Evolutionary conservation across 495 filamentous ascomycete species (phyloP).

Genomic region (Corynascus novoguineensis): DNA sequence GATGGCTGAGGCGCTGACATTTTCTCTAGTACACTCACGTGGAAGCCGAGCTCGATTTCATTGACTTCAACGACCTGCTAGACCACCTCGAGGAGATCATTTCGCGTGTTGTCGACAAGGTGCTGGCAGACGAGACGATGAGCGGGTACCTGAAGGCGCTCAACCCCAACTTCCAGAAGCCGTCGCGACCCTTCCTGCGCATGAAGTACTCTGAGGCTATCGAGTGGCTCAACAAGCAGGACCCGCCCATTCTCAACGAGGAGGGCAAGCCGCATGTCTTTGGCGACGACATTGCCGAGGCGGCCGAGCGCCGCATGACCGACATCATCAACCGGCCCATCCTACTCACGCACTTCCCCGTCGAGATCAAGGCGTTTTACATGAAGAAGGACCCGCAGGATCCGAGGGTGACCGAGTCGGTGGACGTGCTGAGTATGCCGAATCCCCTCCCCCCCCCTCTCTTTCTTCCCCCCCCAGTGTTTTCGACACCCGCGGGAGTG

Average conservation of each 20-base stretch:
- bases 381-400: slow-evolving; percentile 90
- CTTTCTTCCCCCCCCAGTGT: too few relatives aligned
- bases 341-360: slow-evolving; percentile 95
- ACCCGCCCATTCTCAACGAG: slow-evolving; percentile 76
- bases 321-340: slow-evolving; percentile 93
- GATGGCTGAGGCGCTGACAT: neutral
- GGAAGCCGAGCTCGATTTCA: slow-evolving; percentile 95
- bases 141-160: slow-evolving; percentile 67
- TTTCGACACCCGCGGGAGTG: too few relatives aligned
- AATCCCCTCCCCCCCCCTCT: neutral
- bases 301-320: slow-evolving; percentile 94
- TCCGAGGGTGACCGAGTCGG: slow-evolving; percentile 86
- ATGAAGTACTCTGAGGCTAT: slow-evolving; percentile 97
- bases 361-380: slow-evolving; percentile 98
- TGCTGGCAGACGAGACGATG: slow-evolving; percentile 65
- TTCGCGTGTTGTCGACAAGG: slow-evolving; percentile 73
- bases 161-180: slow-evolving; percentile 81
- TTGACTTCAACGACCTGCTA: slow-evolving; percentile 89
- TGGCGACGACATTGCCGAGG: slow-evolving; percentile 97
- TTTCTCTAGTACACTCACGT: slow-evolving; percentile 80
- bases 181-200: slow-evolving; percentile 80
- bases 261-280: slow-evolving; percentile 84
- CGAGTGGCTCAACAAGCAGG: slow-evolving; percentile 80
- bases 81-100: slow-evolving; percentile 84
- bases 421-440: slow-evolving; percentile 67